These are phyloP conservation scores for Akanthomyces dipterigenus DNA, from an alignment of 2,329 filamentous ascomycete species.

Conservation along the genomic window DNA sequence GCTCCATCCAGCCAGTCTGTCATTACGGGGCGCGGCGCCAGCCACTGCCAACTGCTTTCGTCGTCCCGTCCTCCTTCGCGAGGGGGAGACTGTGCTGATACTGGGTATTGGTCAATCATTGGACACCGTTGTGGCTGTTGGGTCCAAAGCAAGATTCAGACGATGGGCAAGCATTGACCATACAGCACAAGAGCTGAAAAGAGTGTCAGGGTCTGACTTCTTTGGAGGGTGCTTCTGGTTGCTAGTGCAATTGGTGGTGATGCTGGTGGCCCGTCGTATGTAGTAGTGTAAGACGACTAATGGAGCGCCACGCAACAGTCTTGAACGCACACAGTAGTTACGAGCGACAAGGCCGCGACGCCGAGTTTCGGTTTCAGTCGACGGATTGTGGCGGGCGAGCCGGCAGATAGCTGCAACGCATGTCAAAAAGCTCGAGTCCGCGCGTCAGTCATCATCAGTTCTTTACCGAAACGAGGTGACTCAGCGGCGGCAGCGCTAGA, in stretches of 20 bases:
- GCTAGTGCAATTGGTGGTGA: too few relatives aligned
- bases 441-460: too few relatives aligned
- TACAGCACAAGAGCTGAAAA: too few relatives aligned
- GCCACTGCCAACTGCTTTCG: background rate
- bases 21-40: background rate
- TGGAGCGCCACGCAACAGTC: background rate
- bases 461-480: too few relatives aligned
- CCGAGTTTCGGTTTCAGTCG: too few relatives aligned
- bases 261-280: background rate
- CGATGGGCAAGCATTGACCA: background rate
- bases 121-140: background rate
- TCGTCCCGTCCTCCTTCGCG: background rate
- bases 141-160: background rate
- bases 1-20: background rate
- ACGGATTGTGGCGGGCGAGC: too few relatives aligned
- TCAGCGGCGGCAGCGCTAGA: too few relatives aligned
- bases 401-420: too few relatives aligned
- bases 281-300: background rate
- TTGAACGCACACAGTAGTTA: background rate
- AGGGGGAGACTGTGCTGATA: background rate
- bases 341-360: background rate
- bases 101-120: background rate
- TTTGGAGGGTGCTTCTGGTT: too few relatives aligned
- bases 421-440: too few relatives aligned
- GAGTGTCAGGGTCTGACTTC: too few relatives aligned